These are phyloP conservation scores for Chrysochromulina tobinii DNA, from an alignment of 78 protist genomes.

Conservation along the genomic window DNA sequence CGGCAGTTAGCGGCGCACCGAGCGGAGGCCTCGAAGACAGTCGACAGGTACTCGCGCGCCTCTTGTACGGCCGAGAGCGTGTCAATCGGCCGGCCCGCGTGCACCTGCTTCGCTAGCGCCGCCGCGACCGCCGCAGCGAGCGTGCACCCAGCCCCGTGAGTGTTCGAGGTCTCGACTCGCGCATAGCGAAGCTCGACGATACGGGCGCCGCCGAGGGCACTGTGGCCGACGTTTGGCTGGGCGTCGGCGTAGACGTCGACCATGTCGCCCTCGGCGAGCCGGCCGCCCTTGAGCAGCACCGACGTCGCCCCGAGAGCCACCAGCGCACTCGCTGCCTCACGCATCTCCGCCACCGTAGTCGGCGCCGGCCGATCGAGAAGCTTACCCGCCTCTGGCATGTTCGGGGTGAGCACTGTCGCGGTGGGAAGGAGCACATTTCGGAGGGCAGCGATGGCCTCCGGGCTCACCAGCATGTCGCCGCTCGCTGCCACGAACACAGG, in stretches of 20 bases:
- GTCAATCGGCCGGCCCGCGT: not conserved
- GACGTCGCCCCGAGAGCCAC: not conserved
- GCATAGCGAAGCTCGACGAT: not conserved
- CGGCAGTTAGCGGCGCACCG: too few species aligned
- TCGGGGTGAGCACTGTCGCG: not conserved
- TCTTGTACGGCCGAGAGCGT: not conserved
- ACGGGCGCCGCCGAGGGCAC: too few species aligned
- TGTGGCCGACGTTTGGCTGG: not conserved
- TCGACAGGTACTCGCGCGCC: not conserved
- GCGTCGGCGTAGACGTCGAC: not conserved
- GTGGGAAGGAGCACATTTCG: not conserved
- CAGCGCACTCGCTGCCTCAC: not conserved
- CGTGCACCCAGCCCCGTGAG: constrained; percentile 29
- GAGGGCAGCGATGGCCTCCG: not conserved
- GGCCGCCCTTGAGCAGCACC: not conserved
- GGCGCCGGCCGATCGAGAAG: not conserved
- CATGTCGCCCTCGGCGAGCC: not conserved
- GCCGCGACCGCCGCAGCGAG: constrained; percentile 22
- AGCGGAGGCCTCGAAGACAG: not conserved
- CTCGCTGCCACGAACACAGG: constrained; percentile 52
- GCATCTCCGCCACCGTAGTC: not conserved
- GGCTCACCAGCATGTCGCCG: constrained; percentile 14
- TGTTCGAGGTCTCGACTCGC: constrained; percentile 7
- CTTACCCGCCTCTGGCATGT: not conserved
- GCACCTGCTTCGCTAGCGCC: not conserved